Conservation (phyloP, 2,329 filamentous ascomycete species). For the Colletotrichum spaethianum region DNA sequence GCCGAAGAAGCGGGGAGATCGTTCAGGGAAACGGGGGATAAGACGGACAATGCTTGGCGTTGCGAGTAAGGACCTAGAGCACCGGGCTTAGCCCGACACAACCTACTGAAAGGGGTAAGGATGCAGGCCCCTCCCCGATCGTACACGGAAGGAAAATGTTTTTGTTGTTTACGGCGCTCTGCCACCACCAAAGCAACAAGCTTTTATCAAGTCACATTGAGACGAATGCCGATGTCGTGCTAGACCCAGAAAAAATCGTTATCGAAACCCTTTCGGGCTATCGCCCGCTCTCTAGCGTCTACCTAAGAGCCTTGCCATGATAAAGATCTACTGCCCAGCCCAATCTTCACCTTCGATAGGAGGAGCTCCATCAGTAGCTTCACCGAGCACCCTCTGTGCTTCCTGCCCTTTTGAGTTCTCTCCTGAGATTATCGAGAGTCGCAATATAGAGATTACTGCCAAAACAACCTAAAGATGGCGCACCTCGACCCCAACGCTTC, state of each 20-base stretch:
- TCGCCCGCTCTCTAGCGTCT: constrained; percentile 6
- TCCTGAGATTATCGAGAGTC: too few species aligned
- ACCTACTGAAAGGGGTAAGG: constrained; percentile 27
- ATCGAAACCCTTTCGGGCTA: constrained; percentile 21
- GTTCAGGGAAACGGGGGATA: constrained; percentile 1
- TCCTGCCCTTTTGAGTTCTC: neutral
- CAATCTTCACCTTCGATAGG: neutral
- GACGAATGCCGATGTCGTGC: constrained; percentile 33
- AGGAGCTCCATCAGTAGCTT: neutral
- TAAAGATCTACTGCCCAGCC: constrained; percentile 26
- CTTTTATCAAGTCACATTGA: neutral
- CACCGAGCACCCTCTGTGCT: constrained; percentile 6
- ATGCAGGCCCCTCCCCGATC: constrained; percentile 33
- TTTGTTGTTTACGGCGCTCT: neutral
- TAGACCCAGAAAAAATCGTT: constrained; percentile 39
- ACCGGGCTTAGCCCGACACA: constrained; percentile 22
- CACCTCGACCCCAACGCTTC: constrained; percentile 22
- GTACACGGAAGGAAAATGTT: neutral
- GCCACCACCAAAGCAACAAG: neutral
- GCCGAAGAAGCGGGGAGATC: constrained; percentile 21
- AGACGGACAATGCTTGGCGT: neutral
- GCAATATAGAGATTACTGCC: neutral
- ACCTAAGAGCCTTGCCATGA: neutral
- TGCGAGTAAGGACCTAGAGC: constrained; percentile 7
- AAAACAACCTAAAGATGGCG: constrained; percentile 21